Base-by-base conservation (phyloP, 192 early-diverging fungal species). In the Coemansia sp. region DNA sequence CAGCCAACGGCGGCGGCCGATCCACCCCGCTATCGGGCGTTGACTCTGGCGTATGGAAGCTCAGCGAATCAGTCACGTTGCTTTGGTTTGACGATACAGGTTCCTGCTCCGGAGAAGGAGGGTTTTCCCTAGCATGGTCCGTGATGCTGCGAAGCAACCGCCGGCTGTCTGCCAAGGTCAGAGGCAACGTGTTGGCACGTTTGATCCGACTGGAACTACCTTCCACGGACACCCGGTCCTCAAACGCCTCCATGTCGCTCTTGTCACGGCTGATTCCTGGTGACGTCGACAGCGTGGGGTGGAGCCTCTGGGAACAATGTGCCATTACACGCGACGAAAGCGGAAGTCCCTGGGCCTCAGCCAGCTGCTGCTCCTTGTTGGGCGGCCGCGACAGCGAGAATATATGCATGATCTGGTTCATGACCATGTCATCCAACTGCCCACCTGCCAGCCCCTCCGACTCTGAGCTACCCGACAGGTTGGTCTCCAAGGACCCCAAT, bases 331-430 rank as follows among this genome's bases (percentile, higher is more conserved):
- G 56, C 29, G 68, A 72, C 2, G 68, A 60, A 11, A 72, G 44
- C 19, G 68, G 68, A 34, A 72, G 44, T 3, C 68, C 68, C 42
- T 72, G 68, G 12, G 56, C 40, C 43, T 72, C 68, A 19, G 68
- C 68, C 48, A 72, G 26, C 44, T 63, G 60, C 53, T 64, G 68
- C 30, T 47, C 37, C 1, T 44, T 33, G 53, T 30, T 32, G 2
- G 60, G 60, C 26, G 60, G 53, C 12, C 48, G 36, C 5, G 61
- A 54, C 4, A 63, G 53, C 28, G 49, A 47, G 43, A 72, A 72
- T 9, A 72, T 54, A n/a, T 43, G 56, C 46, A 58, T 41, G 3
- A 72, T 42, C 9, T 64, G 61, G 33, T 32, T 38, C 19, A 64
- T 18, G 56, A 72, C 52, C 16, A 43, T 41, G 30, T 59, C 40